Evolutionary conservation across 768 basidiomycete genomes (phyloP), one percentile per base, ranked within the genome.

Genomic region (Mycena amicta): DNA sequence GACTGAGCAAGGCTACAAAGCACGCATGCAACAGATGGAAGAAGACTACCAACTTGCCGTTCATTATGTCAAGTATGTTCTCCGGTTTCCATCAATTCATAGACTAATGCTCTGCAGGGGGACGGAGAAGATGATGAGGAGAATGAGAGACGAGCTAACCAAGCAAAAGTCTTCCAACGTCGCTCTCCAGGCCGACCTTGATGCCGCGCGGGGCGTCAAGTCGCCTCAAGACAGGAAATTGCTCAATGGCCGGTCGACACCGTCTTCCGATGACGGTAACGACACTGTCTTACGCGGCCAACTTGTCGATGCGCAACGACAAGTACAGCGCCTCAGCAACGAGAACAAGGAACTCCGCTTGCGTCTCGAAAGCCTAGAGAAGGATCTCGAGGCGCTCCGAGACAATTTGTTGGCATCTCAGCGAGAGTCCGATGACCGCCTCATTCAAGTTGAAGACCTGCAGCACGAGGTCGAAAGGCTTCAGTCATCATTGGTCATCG

Each of bases 41-140:
- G 86, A 91, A 47, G 96, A 98, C 68, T 98, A 99, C 72, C 91
- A 95, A 68, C 85, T 95, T 52, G 96, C 97, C 15, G 95, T 98
- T 55, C 91, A 94, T 70, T 98, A 97, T 74, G 95, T 98, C 66
- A 98, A 98, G 92, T 93, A 72, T 77, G 88, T 75, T 62, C 50
- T 37, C 5, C 8, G 50, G 56, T 65, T 52, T 56, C 52, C 41
- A 33, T 46, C 53, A 59, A 53, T 54, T 55, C 52, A 55, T 51
- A 1, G 40, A 23, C 67, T 62, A 28, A 58, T 26, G 27, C 63
- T 30, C 60, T 58, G 23, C 69, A 94, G 92, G 82, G 93, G 93
- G 45, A 98, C 95, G 1, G 97, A 98, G 74, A 97, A 95, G 76
- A 94, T 98, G 87, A 90, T 98, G 80, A 87, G 94, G 64, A 86